Evolutionary conservation across 129 eudicot genomes (phyloP).

Genomic region (Artemisia tridentata): DNA sequence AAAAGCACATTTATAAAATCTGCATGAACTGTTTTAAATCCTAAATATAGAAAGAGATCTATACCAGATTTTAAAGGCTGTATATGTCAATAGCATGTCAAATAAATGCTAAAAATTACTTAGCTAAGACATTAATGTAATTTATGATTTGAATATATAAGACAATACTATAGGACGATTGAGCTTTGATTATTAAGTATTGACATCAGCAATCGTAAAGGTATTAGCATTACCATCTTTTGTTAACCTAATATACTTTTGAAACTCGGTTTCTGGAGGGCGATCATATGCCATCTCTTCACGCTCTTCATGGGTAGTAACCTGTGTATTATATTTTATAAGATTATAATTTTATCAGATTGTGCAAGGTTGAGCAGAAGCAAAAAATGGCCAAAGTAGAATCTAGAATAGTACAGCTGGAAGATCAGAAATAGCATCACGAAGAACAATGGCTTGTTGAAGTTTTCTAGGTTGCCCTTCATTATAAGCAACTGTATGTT

Average conservation of each 20-base stretch:
- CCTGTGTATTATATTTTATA: conserved; percentile 38
- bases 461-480: conserved; percentile 81
- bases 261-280: conserved; percentile 83
- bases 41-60: neutral
- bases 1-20: neutral
- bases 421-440: conserved; percentile 90
- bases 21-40: conserved; percentile 4
- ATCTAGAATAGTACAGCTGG: conserved; percentile 52
- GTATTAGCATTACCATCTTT: conserved; percentile 51
- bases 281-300: conserved; percentile 68
- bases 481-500: conserved; percentile 74
- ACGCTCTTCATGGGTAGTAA: conserved; percentile 57
- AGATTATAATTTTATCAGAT: conserved; percentile 10
- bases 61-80: neutral
- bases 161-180: neutral
- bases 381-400: conserved; percentile 14
- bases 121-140: neutral
- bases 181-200: neutral
- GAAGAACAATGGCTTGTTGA: conserved; percentile 61
- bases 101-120: neutral
- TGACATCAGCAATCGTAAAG: neutral
- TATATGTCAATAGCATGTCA: neutral
- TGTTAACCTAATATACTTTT: conserved; percentile 56
- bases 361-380: conserved; percentile 11
- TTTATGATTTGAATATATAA: neutral